These are phyloP conservation scores for Euphorbia tirucalli DNA, from an alignment of 345 rosid species.

Conservation along the genomic window DNA sequence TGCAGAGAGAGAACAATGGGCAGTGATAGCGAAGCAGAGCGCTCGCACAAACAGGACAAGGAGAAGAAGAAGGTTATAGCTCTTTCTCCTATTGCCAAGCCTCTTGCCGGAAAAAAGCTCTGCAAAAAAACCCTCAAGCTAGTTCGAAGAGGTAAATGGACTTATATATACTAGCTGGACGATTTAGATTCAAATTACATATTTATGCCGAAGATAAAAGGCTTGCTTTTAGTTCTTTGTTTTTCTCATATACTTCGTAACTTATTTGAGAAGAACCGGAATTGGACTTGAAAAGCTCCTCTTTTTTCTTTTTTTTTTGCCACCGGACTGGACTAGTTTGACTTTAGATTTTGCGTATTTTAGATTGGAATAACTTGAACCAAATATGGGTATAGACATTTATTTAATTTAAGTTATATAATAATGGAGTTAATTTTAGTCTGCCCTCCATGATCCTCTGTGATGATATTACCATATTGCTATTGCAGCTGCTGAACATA, in stretches of 20 bases:
- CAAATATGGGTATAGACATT: not conserved
- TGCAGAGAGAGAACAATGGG: constrained; percentile 43
- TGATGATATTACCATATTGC: not conserved
- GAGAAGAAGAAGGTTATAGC: constrained; percentile 55
- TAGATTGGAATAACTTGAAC: not conserved
- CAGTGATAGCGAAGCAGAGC: constrained; percentile 79
- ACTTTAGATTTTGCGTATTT: not conserved
- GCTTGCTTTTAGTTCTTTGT: not conserved
- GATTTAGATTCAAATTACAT: not conserved
- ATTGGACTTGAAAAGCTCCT: not conserved
- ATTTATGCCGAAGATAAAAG: not conserved
- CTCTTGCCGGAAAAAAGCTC: constrained; percentile 91
- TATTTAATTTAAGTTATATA: not conserved
- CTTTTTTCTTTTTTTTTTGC: not conserved
- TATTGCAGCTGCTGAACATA: constrained; percentile 69
- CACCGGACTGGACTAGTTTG: not conserved
- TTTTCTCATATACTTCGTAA: not conserved
- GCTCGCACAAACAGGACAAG: constrained; percentile 48
- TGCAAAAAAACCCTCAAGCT: constrained; percentile 82
- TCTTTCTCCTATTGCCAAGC: constrained; percentile 86
- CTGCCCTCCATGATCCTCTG: too few relatives aligned
- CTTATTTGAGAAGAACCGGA: not conserved
- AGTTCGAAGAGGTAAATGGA: constrained; percentile 61
- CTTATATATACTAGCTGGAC: not conserved
- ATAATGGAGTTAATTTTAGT: too few relatives aligned